Evolutionary conservation across 306 rosid species (phyloP).

Genomic region (Begonia fuchsioides): DNA sequence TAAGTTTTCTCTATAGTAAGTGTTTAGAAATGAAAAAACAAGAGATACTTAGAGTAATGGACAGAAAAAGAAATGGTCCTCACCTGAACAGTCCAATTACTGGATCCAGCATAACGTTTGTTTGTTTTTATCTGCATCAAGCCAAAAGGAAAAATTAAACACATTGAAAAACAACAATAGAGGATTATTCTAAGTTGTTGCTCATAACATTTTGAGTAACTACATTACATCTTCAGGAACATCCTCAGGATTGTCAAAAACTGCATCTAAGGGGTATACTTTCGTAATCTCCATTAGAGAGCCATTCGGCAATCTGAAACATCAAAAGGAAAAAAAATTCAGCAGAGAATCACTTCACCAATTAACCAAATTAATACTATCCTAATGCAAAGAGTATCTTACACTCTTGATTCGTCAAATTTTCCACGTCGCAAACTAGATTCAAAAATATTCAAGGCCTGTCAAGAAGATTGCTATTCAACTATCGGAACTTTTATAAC

Average conservation of each 20-base stretch:
- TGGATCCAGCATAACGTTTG: conserved; percentile 86
- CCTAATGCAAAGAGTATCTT: conserved; percentile 10
- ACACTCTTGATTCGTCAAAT: conserved; percentile 77
- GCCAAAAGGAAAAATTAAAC: not conserved
- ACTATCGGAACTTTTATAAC: not conserved
- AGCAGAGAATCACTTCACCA: conserved; percentile 7
- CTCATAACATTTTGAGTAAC: conserved; percentile 1
- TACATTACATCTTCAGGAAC: conserved; percentile 82
- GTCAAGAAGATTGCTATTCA: conserved; percentile 12
- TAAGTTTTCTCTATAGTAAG: too few relatives aligned
- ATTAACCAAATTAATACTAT: conserved; percentile 3
- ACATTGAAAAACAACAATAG: not conserved
- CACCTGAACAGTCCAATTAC: conserved; percentile 88
- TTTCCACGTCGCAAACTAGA: conserved; percentile 83
- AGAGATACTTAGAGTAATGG: too few relatives aligned
- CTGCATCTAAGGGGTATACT: conserved; percentile 86
- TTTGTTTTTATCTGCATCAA: conserved; percentile 49
- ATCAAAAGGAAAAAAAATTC: too few relatives aligned
- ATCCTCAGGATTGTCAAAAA: conserved; percentile 67
- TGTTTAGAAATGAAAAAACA: too few relatives aligned
- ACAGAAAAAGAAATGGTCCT: conserved; percentile 1
- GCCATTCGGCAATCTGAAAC: conserved; percentile 72
- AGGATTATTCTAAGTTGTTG: not conserved
- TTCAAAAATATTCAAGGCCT: conserved; percentile 90
- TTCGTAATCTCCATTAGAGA: conserved; percentile 74